phyloP scores from a whole-genome alignment of 106 monocot genomes.

The Acorus gramineus region DNA sequence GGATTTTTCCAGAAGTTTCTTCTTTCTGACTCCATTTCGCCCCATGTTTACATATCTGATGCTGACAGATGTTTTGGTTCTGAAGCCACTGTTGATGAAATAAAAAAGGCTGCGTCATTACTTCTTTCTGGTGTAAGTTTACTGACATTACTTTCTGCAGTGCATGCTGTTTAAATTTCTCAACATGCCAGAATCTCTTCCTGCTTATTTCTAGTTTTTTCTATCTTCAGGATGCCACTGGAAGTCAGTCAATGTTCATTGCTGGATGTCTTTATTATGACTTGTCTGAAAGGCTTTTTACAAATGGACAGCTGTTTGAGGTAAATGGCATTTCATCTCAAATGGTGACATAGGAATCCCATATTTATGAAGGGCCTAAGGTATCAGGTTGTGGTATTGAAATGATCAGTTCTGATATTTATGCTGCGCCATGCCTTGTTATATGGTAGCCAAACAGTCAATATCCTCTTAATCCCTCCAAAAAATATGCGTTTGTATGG shows the following conservation, averaged over 20 bases:
- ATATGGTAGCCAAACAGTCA: too few species aligned
- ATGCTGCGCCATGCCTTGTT: too few species aligned
- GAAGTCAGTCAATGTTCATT: constrained; percentile 32
- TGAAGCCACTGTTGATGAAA: constrained; percentile 26
- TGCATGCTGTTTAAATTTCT: too few species aligned
- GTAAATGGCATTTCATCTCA: constrained; percentile 16
- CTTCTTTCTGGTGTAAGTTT: constrained; percentile 49
- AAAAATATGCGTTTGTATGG: too few species aligned
- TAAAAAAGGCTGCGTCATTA: constrained; percentile 39
- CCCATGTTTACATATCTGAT: constrained; percentile 12
- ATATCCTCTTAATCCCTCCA: too few species aligned
- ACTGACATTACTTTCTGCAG: too few species aligned
- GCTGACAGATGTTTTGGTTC: constrained; percentile 14
- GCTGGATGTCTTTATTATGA: constrained; percentile 66
- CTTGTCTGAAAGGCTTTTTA: constrained; percentile 60
- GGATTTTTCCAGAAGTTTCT: constrained; percentile 54
- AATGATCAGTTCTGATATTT: too few species aligned
- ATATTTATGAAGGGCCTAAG: too few species aligned
- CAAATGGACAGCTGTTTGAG: constrained; percentile 45
- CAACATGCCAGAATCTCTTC: too few species aligned
- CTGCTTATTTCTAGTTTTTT: constrained; percentile 2
- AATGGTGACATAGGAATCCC: background rate
- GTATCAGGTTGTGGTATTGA: too few species aligned
- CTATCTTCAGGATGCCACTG: constrained; percentile 27
- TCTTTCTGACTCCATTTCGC: constrained; percentile 28